Evolutionary conservation across 805 yeast genomes (phyloP).

Genomic region (Sugiyamaella floridensis): DNA sequence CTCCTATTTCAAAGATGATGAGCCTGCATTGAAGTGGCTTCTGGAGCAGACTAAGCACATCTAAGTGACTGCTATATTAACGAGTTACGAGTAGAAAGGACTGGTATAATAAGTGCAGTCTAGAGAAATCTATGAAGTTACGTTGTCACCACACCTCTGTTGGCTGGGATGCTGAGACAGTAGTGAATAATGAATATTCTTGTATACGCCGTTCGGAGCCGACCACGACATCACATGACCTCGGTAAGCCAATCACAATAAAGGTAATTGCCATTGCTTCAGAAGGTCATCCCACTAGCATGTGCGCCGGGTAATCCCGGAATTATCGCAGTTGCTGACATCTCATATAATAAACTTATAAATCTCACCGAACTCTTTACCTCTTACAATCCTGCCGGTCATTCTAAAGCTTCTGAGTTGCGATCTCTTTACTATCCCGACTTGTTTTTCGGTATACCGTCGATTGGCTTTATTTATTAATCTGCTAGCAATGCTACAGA

Average conservation of each 20-base stretch:
- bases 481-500: not conserved
- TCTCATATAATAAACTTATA: too few relatives aligned
- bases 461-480: not conserved
- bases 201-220: not conserved
- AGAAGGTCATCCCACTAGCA: not conserved
- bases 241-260: not conserved
- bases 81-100: not conserved
- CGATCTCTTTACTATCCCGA: too few relatives aligned
- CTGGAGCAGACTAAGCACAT: slow-evolving; percentile 51
- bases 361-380: too few relatives aligned
- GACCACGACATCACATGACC: not conserved
- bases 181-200: too few relatives aligned
- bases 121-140: too few relatives aligned
- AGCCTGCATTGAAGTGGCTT: slow-evolving; percentile 65
- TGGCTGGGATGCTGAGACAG: too few relatives aligned
- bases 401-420: too few relatives aligned
- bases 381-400: too few relatives aligned
- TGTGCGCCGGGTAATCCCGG: slow-evolving; percentile 3
- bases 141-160: too few relatives aligned
- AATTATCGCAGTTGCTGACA: too few relatives aligned
- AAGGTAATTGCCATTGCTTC: not conserved
- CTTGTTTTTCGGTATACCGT: not conserved
- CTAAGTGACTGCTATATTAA: not conserved
- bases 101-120: too few relatives aligned
- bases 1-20: slow-evolving; percentile 48